Evolutionary conservation across 2,329 filamentous ascomycete genomes (phyloP).

Genomic region (Monilinia laxa): DNA sequence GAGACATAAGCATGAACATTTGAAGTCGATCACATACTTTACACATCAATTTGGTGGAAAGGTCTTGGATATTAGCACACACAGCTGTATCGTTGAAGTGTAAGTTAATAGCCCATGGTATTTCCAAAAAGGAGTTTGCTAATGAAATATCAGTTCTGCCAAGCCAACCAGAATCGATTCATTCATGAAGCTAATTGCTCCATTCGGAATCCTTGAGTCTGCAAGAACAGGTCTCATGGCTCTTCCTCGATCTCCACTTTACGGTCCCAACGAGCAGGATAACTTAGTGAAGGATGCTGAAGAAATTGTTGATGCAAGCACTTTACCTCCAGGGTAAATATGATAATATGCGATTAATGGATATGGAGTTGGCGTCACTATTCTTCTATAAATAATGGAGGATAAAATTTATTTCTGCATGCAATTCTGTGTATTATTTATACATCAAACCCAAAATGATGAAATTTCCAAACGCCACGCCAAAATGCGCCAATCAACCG

Average conservation of each 20-base stretch:
- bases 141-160: constrained; percentile 56
- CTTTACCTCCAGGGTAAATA: constrained; percentile 81
- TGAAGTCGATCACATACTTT: constrained; percentile 94
- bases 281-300: constrained; percentile 75
- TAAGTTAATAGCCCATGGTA: constrained; percentile 50
- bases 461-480: constrained; percentile 17
- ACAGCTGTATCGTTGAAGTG: constrained; percentile 98
- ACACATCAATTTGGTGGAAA: constrained; percentile 98
- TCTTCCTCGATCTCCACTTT: constrained; percentile 85
- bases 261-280: constrained; percentile 67
- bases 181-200: constrained; percentile 91
- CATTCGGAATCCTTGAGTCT: constrained; percentile 95
- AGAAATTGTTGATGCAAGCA: constrained; percentile 91
- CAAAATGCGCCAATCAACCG: neutral
- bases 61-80: constrained; percentile 95
- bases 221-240: constrained; percentile 96
- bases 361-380: constrained; percentile 32
- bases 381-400: constrained; percentile 26
- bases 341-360: constrained; percentile 26
- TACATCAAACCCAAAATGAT: constrained; percentile 12
- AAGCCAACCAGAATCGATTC: constrained; percentile 94
- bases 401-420: constrained; percentile 25
- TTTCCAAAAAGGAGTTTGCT: neutral
- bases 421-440: constrained; percentile 21
- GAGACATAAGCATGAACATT: constrained; percentile 94